phyloP scores from a whole-genome alignment of 352 stramenopile genomes.

The Phytophthora meadii region DNA sequence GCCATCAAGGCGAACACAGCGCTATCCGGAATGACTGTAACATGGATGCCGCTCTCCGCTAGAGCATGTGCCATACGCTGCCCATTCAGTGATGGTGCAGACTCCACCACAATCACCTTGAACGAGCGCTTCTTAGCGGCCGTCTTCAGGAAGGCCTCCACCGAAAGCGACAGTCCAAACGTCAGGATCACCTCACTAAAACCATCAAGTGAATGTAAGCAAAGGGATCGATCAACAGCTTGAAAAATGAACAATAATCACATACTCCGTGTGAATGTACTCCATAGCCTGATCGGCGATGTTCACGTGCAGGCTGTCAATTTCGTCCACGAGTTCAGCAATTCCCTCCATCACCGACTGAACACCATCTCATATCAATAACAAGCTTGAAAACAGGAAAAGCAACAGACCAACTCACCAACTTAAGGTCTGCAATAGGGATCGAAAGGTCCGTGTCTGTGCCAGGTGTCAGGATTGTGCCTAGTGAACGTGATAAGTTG shows the following conservation, averaged over 20 bases:
- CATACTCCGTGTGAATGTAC: slow-evolving; percentile 96
- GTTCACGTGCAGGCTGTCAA: slow-evolving; percentile 96
- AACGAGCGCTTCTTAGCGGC: slow-evolving; percentile 94
- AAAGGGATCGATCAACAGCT: not conserved
- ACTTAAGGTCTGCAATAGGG: slow-evolving; percentile 83
- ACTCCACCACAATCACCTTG: slow-evolving; percentile 96
- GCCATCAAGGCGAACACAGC: slow-evolving; percentile 98
- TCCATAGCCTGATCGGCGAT: slow-evolving; percentile 96
- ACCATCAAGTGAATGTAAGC: not conserved
- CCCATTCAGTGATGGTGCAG: slow-evolving; percentile 92
- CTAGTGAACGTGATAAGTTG: slow-evolving; percentile 77
- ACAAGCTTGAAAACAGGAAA: not conserved
- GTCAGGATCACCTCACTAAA: slow-evolving; percentile 95
- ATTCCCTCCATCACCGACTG: slow-evolving; percentile 96
- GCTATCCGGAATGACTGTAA: slow-evolving; percentile 97
- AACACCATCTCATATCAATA: slow-evolving; percentile 21
- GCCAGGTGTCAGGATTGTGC: slow-evolving; percentile 82
- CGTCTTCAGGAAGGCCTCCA: slow-evolving; percentile 92
- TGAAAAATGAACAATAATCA: not conserved
- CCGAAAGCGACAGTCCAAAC: slow-evolving; percentile 93
- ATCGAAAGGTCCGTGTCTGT: slow-evolving; percentile 85
- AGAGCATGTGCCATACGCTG: slow-evolving; percentile 91
- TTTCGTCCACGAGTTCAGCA: slow-evolving; percentile 93
- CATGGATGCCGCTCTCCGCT: slow-evolving; percentile 91
- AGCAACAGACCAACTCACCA: too few species aligned